Conservation (phyloP, 768 basidiomycete species). For the Lactarius sp. region DNA sequence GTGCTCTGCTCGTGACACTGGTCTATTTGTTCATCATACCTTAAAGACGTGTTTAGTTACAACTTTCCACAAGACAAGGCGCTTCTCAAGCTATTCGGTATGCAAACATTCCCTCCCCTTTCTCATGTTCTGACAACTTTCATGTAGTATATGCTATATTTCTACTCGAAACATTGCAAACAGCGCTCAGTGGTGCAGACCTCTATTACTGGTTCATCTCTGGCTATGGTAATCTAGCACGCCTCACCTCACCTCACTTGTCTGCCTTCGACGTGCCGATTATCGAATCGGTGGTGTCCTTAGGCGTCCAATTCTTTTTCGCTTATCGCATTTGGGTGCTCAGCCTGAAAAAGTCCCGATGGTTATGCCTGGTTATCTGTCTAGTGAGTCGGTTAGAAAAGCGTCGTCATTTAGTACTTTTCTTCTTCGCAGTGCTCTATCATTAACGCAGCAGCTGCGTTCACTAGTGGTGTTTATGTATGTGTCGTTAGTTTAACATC, state of each 20-base stretch:
- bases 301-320: constrained; percentile 7
- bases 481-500: background rate
- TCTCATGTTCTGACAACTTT: background rate
- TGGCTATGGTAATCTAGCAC: constrained; percentile 30
- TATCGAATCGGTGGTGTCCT: constrained; percentile 5
- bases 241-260: constrained; percentile 23
- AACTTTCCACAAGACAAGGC: constrained; percentile 4
- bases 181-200: constrained; percentile 28
- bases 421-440: background rate
- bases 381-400: background rate
- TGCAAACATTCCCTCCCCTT: background rate
- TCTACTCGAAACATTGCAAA: constrained; percentile 23
- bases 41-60: constrained; percentile 15
- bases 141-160: constrained; percentile 28
- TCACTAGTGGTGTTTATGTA: constrained; percentile 1
- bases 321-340: constrained; percentile 9
- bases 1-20: no score
- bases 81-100: constrained; percentile 2
- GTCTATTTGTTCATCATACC: background rate
- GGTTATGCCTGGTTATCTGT: background rate
- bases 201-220: constrained; percentile 30
- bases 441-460: background rate
- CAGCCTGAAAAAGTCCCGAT: background rate
- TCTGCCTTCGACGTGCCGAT: constrained; percentile 22
- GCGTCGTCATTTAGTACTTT: background rate